Evolutionary conservation across 352 stramenopile genomes (phyloP), one percentile per base, ranked within the genome.

Genomic region (Globisporangium viniferum): DNA sequence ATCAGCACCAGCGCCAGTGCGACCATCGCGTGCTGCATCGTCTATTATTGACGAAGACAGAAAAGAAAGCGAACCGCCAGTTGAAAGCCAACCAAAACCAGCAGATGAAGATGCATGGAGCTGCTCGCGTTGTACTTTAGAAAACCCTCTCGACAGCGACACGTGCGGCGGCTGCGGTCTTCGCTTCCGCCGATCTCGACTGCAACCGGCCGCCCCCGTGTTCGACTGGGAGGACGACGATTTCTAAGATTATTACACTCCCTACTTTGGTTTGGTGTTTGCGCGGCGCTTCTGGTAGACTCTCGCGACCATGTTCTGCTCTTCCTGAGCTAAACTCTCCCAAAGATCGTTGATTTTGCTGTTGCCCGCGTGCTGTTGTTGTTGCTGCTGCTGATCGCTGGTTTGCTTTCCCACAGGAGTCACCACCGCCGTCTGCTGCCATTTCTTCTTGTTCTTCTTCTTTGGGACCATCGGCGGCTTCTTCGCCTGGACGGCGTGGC

Each of bases 61-160:
- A 46, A 86, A 84, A 64, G 73, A 82, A 24, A 83, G 73, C 31
- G 75, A 84, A 62, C 68, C 71, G 33, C 68, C 66, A 46, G 62
- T 41, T 1, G 56, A 24, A 20, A 62, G 33, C 68, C 10, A 59
- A 73, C 18, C 9, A 22, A 51, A 69, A 70, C 15, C 57, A 59
- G 2, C 31, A 56, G 41, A 71, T 46, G 51, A 63, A n/a, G 66
- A 71, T 53, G 59, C 39, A 15, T 96, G 86, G 86, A 91, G 73
- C 65, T 96, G 88, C 64, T 82, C 70, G 51, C 82, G 88, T 44
- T 96, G 88, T 68, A 96, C 86, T 10, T 75, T 96, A 65, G 75
- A 86, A 55, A 96, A 96, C 58, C 75, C 82, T 18, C 60, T 75
- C 29, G 77, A 69, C 8, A 86, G 74, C 51, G 71, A 89, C 31